These are phyloP conservation scores for Alternaria solani DNA, from an alignment of 2,329 filamentous ascomycete genomes.

Conservation along the genomic window DNA sequence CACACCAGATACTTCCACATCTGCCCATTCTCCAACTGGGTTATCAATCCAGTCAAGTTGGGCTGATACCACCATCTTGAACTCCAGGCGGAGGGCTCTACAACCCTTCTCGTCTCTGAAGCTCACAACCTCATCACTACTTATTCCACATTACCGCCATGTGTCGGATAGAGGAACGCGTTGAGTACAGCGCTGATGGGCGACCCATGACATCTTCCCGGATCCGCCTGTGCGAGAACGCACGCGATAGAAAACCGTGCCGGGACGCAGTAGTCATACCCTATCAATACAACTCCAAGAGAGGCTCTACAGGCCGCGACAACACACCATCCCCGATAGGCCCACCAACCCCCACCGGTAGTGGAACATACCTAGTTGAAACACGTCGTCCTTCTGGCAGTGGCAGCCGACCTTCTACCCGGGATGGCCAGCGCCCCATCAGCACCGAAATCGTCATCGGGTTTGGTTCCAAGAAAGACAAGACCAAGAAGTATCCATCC, in stretches of 20 bases:
- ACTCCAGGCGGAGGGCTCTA: conserved; percentile 22
- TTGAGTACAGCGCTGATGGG: conserved; percentile 40
- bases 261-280: conserved; percentile 33
- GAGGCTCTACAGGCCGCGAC: conserved; percentile 26
- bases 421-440: conserved; percentile 30
- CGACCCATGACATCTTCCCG: conserved; percentile 35
- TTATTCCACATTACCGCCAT: conserved; percentile 25
- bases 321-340: conserved; percentile 42
- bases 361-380: conserved; percentile 35
- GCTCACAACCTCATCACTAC: not conserved
- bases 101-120: not conserved
- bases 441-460: conserved; percentile 43
- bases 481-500: conserved; percentile 34
- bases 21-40: conserved; percentile 32
- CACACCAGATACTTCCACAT: conserved; percentile 14
- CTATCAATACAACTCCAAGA: conserved; percentile 34
- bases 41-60: conserved; percentile 29
- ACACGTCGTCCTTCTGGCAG: conserved; percentile 34
- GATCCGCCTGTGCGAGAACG: conserved; percentile 35
- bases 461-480: conserved; percentile 36
- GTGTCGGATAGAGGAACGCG: conserved; percentile 45
- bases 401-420: conserved; percentile 36
- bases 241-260: conserved; percentile 33
- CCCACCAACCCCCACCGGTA: conserved; percentile 42
- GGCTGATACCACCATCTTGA: conserved; percentile 11